These are phyloP conservation scores for Fagopyrum tataricum DNA, from an alignment of 148 eudicot species.

Conservation along the genomic window DNA sequence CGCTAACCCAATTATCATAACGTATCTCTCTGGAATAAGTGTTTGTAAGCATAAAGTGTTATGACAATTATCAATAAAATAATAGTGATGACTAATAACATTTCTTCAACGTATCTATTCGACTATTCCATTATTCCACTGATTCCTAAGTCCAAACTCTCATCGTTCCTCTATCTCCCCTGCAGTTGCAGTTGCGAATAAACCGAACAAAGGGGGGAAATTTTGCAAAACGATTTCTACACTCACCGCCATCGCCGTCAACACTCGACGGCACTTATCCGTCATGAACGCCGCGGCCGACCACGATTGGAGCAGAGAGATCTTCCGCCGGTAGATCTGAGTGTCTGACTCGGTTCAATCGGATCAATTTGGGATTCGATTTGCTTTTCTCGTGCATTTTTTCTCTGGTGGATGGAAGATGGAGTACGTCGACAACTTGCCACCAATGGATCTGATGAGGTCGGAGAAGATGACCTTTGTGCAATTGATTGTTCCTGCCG, in stretches of 20 bases:
- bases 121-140: not conserved
- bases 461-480: slow-evolving; percentile 90
- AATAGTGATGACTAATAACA: not conserved
- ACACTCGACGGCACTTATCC: not conserved
- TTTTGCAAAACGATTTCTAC: slow-evolving; percentile 2
- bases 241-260: slow-evolving; percentile 2
- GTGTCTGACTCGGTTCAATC: not conserved
- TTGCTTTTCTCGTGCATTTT: not conserved
- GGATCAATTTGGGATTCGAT: slow-evolving; percentile 12
- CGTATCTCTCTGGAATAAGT: too few relatives aligned
- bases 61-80: too few relatives aligned
- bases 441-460: slow-evolving; percentile 95
- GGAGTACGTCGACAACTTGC: slow-evolving; percentile 64
- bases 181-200: slow-evolving; percentile 11
- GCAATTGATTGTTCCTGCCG: slow-evolving; percentile 86
- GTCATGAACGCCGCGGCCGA: slow-evolving; percentile 1
- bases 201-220: slow-evolving; percentile 1
- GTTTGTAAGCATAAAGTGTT: too few relatives aligned
- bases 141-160: not conserved
- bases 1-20: too few relatives aligned
- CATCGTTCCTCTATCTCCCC: not conserved
- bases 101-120: slow-evolving; percentile 2
- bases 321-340: not conserved
- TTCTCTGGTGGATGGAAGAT: slow-evolving; percentile 46
- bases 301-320: slow-evolving; percentile 2